Evolutionary conservation across 768 basidiomycete genomes (phyloP).

Genomic region (Tulasnella sp.): DNA sequence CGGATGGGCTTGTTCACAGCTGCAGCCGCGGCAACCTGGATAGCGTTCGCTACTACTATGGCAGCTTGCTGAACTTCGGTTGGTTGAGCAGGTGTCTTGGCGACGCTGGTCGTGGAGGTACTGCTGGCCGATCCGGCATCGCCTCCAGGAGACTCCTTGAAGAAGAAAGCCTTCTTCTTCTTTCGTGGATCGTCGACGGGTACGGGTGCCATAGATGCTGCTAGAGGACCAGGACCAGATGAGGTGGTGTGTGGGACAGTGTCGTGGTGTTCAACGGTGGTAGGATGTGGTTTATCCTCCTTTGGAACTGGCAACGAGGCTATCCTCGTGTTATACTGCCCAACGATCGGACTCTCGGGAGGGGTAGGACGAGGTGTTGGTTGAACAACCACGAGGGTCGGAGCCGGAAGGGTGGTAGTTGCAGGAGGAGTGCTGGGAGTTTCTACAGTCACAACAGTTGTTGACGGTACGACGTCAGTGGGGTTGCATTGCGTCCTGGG

Average conservation of each 20-base stretch:
- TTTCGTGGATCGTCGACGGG: slow-evolving; percentile 16
- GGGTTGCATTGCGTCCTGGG: not conserved
- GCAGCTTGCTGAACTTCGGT: slow-evolving; percentile 1
- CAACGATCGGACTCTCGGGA: slow-evolving; percentile 49
- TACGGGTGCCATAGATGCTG: not conserved
- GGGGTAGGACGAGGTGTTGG: slow-evolving; percentile 43
- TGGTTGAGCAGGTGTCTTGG: not conserved
- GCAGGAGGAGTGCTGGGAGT: slow-evolving; percentile 28
- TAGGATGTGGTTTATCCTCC: not conserved
- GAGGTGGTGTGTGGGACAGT: slow-evolving; percentile 23
- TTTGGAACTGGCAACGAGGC: slow-evolving; percentile 8
- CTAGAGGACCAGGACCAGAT: slow-evolving; percentile 25
- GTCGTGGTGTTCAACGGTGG: slow-evolving; percentile 7
- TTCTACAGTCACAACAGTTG: slow-evolving; percentile 27
- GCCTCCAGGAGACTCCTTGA: slow-evolving; percentile 20
- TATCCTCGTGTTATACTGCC: not conserved
- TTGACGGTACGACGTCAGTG: not conserved
- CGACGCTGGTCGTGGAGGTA: not conserved
- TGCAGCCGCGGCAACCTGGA: not conserved
- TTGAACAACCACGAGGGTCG: slow-evolving; percentile 51
- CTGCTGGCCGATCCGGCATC: slow-evolving; percentile 3
- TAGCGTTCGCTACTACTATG: not conserved
- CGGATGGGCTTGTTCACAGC: not conserved
- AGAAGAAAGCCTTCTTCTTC: slow-evolving; percentile 19
- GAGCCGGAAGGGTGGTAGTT: slow-evolving; percentile 38